These are phyloP conservation scores for Petunia secreta DNA, from an alignment of 257 asterid species.

Conservation along the genomic window DNA sequence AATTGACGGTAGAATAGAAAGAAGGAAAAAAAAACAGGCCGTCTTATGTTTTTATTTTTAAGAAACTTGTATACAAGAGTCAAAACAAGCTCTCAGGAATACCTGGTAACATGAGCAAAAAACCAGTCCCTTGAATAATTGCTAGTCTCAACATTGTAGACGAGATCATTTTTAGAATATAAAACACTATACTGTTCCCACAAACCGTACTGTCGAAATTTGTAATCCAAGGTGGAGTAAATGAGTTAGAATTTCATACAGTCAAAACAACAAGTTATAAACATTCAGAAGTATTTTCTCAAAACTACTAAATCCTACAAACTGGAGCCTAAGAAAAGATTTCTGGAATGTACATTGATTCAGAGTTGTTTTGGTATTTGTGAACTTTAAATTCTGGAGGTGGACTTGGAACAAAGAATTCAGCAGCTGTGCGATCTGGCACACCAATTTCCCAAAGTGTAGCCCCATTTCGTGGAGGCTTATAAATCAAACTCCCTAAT, in stretches of 20 bases:
- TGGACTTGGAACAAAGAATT: conserved; percentile 61
- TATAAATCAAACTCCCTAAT: conserved; percentile 40
- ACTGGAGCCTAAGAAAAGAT: background rate
- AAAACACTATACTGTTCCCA: conserved; percentile 56
- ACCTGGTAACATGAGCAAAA: conserved; percentile 66
- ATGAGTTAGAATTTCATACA: background rate
- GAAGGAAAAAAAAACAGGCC: background rate
- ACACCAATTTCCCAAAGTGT: conserved; percentile 83
- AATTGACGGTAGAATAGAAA: too few species aligned
- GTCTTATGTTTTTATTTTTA: background rate
- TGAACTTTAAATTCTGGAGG: conserved; percentile 15
- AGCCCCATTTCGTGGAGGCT: conserved; percentile 58
- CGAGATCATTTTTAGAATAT: conserved; percentile 47
- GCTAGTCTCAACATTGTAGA: conserved; percentile 50
- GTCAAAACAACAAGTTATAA: background rate
- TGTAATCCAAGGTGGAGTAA: conserved; percentile 18
- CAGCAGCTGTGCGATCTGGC: conserved; percentile 67
- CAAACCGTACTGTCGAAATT: conserved; percentile 66
- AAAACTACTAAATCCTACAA: background rate
- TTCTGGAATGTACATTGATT: background rate
- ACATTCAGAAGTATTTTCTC: background rate
- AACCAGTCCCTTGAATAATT: conserved; percentile 61
- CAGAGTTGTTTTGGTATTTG: background rate
- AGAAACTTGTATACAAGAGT: too few species aligned
- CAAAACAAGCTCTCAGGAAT: background rate